Evolutionary conservation across 805 yeast species (phyloP).

Genomic region (Hanseniaspora vineae): DNA sequence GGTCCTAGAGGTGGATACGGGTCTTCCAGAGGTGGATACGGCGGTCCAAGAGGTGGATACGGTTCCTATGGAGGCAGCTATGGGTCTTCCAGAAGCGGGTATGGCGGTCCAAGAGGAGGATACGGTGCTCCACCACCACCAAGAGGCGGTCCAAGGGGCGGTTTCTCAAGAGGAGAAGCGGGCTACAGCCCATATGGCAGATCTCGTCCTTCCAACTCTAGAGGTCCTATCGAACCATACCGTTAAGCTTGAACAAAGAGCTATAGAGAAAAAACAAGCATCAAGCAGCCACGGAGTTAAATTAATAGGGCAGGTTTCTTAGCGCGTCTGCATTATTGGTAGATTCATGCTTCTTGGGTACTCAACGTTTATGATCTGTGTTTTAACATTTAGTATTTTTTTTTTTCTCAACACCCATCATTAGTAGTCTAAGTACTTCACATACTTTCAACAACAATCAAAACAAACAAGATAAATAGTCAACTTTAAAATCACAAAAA

Average conservation of each 20-base stretch:
- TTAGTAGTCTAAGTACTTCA: too few relatives aligned
- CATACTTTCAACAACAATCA: too few relatives aligned
- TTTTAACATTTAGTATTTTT: too few relatives aligned
- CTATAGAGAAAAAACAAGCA: too few relatives aligned
- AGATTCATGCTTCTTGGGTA: too few relatives aligned
- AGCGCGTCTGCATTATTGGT: too few relatives aligned
- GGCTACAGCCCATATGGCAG: neutral
- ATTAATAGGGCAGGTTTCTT: too few relatives aligned
- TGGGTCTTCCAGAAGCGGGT: slow-evolving; percentile 9
- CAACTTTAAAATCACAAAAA: too few relatives aligned
- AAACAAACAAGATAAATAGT: too few relatives aligned
- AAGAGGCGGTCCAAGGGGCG: slow-evolving; percentile 1
- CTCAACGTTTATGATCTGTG: too few relatives aligned
- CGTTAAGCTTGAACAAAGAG: neutral
- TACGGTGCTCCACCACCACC: neutral
- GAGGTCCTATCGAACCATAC: slow-evolving; percentile 1
- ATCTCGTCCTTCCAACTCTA: neutral
- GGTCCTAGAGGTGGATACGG: slow-evolving; percentile 11
- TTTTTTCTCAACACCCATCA: too few relatives aligned
- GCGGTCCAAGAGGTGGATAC: slow-evolving; percentile 11
- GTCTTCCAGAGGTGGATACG: slow-evolving; percentile 7
- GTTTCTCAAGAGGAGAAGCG: slow-evolving; percentile 1
- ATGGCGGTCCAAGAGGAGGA: neutral
- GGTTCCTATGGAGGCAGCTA: slow-evolving; percentile 12
- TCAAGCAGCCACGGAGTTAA: too few relatives aligned